Percentiles rank a stretch among this genome's conserved stretches.
Conservation (phyloP, 176 grass and related monocot genomes). For the Poa annua region DNA sequence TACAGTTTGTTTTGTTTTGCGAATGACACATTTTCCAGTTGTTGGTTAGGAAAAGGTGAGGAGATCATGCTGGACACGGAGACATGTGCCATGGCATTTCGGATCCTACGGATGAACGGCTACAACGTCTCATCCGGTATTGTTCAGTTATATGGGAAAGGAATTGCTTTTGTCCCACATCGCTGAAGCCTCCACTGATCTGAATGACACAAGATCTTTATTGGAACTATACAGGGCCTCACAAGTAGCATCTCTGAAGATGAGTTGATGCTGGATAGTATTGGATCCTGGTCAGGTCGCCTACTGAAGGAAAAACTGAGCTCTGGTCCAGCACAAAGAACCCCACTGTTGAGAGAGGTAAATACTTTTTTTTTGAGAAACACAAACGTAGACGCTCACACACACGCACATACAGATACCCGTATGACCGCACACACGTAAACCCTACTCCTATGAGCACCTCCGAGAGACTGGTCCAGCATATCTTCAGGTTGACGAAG, state of each 20-base stretch:
- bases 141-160: no score
- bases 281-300: slow-evolving; percentile 57
- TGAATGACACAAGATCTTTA: slow-evolving; percentile 44
- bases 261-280: slow-evolving; percentile 52
- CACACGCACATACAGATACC: no score
- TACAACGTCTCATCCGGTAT: slow-evolving; percentile 71
- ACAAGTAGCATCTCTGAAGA: slow-evolving; percentile 52
- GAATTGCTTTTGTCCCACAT: slow-evolving; percentile 38
- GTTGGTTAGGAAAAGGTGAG: slow-evolving; percentile 58
- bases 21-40: slow-evolving; percentile 27
- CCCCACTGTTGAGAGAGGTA: slow-evolving; percentile 51
- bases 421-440: no score
- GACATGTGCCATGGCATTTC: slow-evolving; percentile 69
- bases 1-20: not conserved
- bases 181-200: slow-evolving; percentile 26
- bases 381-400: no score
- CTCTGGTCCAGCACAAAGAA: not conserved
- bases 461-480: no score
- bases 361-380: no score
- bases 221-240: slow-evolving; percentile 81
- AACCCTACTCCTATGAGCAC: no score
- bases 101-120: slow-evolving; percentile 66
- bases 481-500: no score
- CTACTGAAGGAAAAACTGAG: slow-evolving; percentile 53
- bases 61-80: slow-evolving; percentile 51